Conservation (phyloP, 306 rosid species). For the Sphenostylis stenocarpa region DNA sequence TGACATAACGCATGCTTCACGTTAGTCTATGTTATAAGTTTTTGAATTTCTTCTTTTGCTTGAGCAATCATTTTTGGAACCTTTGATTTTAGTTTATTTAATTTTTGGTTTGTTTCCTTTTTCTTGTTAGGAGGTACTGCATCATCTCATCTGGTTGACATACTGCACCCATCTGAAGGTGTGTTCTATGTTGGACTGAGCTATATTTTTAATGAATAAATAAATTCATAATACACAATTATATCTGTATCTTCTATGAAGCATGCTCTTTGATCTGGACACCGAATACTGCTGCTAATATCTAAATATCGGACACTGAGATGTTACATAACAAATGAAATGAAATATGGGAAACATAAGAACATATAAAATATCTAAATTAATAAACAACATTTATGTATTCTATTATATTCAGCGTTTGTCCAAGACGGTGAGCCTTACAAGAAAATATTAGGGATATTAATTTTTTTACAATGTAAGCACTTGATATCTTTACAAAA, state of each 20-base stretch:
- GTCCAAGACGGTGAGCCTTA: not conserved
- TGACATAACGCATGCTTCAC: constrained; percentile 15
- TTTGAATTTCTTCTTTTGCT: constrained; percentile 12
- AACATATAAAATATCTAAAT: not conserved
- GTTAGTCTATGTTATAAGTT: not conserved
- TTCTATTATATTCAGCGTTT: not conserved
- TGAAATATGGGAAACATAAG: not conserved
- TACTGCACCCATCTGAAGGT: constrained; percentile 84
- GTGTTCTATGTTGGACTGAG: constrained; percentile 36
- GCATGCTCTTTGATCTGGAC: not conserved
- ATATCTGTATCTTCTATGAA: not conserved
- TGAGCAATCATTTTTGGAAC: not conserved
- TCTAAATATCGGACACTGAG: not conserved
- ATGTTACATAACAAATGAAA: not conserved
- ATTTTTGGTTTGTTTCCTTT: constrained; percentile 12
- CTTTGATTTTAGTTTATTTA: constrained; percentile 15
- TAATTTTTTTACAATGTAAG: not conserved
- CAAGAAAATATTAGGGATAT: not conserved
- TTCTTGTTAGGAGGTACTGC: constrained; percentile 75
- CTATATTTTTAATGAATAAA: not conserved
- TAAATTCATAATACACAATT: not conserved
- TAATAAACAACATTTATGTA: not conserved
- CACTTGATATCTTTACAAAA: not conserved
- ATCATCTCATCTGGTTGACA: constrained; percentile 88
- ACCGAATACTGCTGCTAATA: not conserved